These are phyloP conservation scores for Seiridium unicorne DNA, from an alignment of 2,329 filamentous ascomycete genomes.

Conservation along the genomic window DNA sequence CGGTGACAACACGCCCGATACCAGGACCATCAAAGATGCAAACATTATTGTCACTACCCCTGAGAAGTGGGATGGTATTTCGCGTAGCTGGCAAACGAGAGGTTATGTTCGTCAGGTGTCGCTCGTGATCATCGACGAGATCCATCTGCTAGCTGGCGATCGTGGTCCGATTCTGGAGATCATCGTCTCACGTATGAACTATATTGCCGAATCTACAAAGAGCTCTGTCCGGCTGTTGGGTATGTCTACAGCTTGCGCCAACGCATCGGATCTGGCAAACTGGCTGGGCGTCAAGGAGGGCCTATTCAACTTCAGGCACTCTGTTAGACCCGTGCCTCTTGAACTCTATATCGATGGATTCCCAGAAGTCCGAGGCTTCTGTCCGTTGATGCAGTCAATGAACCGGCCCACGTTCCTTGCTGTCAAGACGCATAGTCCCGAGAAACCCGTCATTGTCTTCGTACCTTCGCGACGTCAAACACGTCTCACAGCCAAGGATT, in stretches of 20 bases:
- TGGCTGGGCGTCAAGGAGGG: conserved; percentile 97
- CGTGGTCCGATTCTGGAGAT: conserved; percentile 97
- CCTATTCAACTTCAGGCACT: conserved; percentile 96
- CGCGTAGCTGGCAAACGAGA: conserved; percentile 96
- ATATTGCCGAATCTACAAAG: conserved; percentile 92
- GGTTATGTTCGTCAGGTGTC: conserved; percentile 94
- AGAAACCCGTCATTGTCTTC: conserved; percentile 97
- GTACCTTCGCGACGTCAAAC: conserved; percentile 95
- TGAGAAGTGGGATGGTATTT: conserved; percentile 99
- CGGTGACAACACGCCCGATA: conserved; percentile 92
- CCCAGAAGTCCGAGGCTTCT: conserved; percentile 91
- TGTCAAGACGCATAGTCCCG: conserved; percentile 93
- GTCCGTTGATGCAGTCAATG: conserved; percentile 98
- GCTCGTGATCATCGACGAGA: conserved; percentile 97
- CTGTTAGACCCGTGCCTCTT: conserved; percentile 90
- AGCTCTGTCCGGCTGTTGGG: conserved; percentile 85
- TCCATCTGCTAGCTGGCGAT: conserved; percentile 94
- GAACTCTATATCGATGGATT: conserved; percentile 98
- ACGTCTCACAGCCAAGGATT: conserved; percentile 87
- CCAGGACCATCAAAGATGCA: conserved; percentile 88
- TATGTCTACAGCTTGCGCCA: conserved; percentile 99
- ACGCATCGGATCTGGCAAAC: conserved; percentile 88
- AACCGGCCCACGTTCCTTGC: conserved; percentile 95
- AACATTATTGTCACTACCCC: conserved; percentile 98
- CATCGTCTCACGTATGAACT: conserved; percentile 94